Percentiles rank a stretch among this genome's conserved stretches.
Evolutionary conservation across 192 early-diverging fungal species (phyloP).

Genomic region (Coemansia sp.): DNA sequence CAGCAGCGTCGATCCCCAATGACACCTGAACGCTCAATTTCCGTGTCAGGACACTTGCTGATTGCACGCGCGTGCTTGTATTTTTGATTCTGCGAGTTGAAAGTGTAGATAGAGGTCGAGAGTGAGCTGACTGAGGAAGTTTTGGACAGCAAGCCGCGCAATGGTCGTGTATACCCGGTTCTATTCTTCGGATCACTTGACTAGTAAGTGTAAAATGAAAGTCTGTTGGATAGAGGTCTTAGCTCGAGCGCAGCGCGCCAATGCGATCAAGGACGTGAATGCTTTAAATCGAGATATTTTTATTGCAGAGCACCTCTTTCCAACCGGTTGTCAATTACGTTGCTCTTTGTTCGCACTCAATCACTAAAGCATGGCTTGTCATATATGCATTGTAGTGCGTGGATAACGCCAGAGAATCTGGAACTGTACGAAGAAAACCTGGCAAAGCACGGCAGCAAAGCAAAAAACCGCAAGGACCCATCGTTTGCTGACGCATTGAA

Average conservation of each 20-base stretch:
- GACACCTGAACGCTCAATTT: background rate
- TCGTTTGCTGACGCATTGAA: constrained; percentile 52
- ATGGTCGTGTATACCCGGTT: constrained; percentile 50
- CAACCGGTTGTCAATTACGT: background rate
- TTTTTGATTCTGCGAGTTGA: background rate
- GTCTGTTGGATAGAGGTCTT: background rate
- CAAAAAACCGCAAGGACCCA: constrained; percentile 53
- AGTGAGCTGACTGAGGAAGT: constrained; percentile 39
- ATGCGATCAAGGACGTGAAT: background rate
- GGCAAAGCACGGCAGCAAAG: constrained; percentile 48
- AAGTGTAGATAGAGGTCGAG: constrained; percentile 53
- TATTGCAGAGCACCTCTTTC: background rate
- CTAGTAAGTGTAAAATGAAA: constrained; percentile 48
- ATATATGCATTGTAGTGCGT: constrained; percentile 31
- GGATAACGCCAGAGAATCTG: constrained; percentile 53
- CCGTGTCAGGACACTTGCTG: constrained; percentile 2
- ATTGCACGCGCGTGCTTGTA: background rate
- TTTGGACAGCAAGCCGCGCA: constrained; percentile 52
- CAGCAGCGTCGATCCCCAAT: constrained; percentile 8
- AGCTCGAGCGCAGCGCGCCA: background rate
- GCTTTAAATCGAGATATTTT: background rate
- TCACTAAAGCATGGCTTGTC: background rate
- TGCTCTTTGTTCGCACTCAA: background rate
- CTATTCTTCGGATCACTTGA: constrained; percentile 57
- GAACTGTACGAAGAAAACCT: constrained; percentile 53